A percentile compares a stretch with the other conserved stretches of the same genome.
Evolutionary conservation across 1,284 basidiomycete genomes (phyloP).

Genomic region (Rhodofomes roseus): DNA sequence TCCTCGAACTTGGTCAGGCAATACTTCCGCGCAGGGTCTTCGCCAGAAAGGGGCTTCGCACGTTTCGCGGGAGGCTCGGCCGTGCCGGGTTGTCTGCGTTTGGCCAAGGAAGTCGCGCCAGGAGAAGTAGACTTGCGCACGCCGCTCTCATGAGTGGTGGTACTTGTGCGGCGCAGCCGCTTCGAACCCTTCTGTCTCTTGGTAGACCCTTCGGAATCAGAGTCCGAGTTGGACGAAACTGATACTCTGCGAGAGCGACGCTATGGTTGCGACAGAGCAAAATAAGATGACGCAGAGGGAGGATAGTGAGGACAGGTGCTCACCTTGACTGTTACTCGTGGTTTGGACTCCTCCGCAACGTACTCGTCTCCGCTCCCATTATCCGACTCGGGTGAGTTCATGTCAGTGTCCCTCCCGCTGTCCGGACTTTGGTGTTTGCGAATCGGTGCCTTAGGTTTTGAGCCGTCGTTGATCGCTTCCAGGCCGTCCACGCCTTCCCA

Average conservation of each 20-base stretch:
- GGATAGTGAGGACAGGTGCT: constrained; percentile 20
- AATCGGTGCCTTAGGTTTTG: constrained; percentile 17
- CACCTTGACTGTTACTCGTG: constrained; percentile 41
- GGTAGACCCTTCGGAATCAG: constrained; percentile 17
- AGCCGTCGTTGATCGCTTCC: constrained; percentile 31
- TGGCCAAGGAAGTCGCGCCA: constrained; percentile 22
- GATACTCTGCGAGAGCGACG: constrained; percentile 23
- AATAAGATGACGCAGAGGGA: neutral
- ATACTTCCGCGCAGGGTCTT: constrained; percentile 74
- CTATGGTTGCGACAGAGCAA: constrained; percentile 6
- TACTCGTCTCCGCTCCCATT: constrained; percentile 70
- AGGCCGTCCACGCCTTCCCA: constrained; percentile 65
- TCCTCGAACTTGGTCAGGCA: constrained; percentile 71
- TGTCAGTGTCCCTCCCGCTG: constrained; percentile 13
- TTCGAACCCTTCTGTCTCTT: constrained; percentile 14
- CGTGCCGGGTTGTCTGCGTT: constrained; percentile 41
- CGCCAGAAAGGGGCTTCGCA: constrained; percentile 37
- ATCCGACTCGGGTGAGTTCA: constrained; percentile 39
- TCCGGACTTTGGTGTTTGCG: constrained; percentile 3
- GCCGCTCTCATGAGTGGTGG: constrained; percentile 7
- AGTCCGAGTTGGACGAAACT: constrained; percentile 44
- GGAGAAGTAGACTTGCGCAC: constrained; percentile 19
- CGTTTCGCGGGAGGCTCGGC: constrained; percentile 34
- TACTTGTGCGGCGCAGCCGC: constrained; percentile 17
- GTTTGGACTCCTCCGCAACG: constrained; percentile 42